phyloP scores from a whole-genome alignment of 345 rosid genomes.

The Psidium guajava region DNA sequence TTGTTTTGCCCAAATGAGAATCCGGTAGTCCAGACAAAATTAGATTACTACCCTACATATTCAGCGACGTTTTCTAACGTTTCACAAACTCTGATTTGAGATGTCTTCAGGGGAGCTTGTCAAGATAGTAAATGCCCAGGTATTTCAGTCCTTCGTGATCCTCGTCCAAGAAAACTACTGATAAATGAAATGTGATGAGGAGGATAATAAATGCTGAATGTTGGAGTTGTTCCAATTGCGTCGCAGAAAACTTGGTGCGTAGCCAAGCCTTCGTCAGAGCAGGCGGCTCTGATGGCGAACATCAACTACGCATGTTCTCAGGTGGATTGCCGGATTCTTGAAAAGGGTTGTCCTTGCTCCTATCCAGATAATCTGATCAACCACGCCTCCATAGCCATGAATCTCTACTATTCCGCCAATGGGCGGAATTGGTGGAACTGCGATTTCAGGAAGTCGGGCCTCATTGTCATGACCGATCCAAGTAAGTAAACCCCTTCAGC shows the following conservation, averaged over 20 bases:
- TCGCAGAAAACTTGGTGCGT: constrained; percentile 60
- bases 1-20: not conserved
- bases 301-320: constrained; percentile 51
- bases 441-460: constrained; percentile 49
- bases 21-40: not conserved
- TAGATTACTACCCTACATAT: not conserved
- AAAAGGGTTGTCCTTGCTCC: constrained; percentile 37
- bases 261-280: constrained; percentile 63
- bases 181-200: not conserved
- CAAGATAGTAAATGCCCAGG: constrained; percentile 32
- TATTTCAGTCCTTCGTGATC: not conserved
- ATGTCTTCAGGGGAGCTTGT: constrained; percentile 15
- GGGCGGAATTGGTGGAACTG: constrained; percentile 63
- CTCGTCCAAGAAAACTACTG: not conserved
- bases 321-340: constrained; percentile 38
- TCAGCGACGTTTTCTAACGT: not conserved
- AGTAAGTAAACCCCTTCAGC: constrained; percentile 17
- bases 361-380: constrained; percentile 38
- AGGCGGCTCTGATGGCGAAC: constrained; percentile 31
- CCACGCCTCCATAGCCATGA: constrained; percentile 68
- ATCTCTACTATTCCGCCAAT: constrained; percentile 54
- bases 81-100: not conserved
- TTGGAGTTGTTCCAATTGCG: not conserved
- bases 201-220: not conserved
- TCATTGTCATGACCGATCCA: constrained; percentile 45